Base-by-base conservation (phyloP, 352 stramenopile genomes). In the Phytophthora constricta region DNA sequence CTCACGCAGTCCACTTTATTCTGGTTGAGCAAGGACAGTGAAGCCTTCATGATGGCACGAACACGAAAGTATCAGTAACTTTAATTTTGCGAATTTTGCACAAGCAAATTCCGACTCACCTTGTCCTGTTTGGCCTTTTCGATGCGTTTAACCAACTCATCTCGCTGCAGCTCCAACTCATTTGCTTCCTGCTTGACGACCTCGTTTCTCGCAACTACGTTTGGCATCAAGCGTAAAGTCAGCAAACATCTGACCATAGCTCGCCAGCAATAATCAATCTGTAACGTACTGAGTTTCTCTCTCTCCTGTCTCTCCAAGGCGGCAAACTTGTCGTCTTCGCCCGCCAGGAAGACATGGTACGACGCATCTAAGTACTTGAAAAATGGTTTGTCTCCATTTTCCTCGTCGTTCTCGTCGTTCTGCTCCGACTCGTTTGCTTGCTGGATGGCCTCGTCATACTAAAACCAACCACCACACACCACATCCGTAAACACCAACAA, bases 261-360 rank as follows among this genome's bases (percentile, higher is more conserved):
- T n/a, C n/a, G n/a, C n/a, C n/a, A n/a, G n/a, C n/a, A 43, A 22
- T 34, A 42, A 58, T 1, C 25, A 28, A 55, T 3, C 10, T 52
- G 11, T 9, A 25, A 58, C 74, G 55, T 64, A 87, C 77, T 77
- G 42, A 81, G 62, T 56, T 89, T 86, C 37, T 63, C 72, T 45
- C 71, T 70, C 39, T 91, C 77, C 33, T 97, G 80, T 34, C 83
- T 76, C 75, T 98, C 92, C 20, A 99, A 75, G 13, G 79, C 62
- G 28, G 89, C 84, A 64, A 91, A 94, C 51, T 88, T 79, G 31
- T 98, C 93, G 61, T 99, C 96, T 61, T 99, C 93, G 33, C 95
- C 93, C 4, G 86, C 75, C 45, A 99, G 72, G 71, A 99, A 99
- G 20, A 89, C 86, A 34, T 74, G 74, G 73, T 99, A 99, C 5